Conservation (phyloP, 495 filamentous ascomycete species). For the Penicillium soppii region DNA sequence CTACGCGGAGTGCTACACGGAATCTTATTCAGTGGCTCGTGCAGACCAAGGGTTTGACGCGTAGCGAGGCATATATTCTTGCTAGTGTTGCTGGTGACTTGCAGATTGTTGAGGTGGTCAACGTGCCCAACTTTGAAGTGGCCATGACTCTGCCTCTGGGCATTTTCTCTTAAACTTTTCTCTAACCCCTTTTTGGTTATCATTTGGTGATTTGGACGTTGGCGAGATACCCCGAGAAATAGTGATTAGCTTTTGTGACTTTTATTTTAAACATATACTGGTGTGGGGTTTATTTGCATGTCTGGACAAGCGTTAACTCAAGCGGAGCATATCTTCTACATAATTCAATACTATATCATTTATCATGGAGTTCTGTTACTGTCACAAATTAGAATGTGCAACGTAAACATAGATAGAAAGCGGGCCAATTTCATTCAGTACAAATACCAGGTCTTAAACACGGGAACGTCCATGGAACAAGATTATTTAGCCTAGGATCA, state of each 20-base stretch:
- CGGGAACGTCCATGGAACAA: too few species aligned
- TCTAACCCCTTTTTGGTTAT: neutral
- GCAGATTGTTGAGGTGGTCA: conserved; percentile 48
- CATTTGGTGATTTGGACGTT: neutral
- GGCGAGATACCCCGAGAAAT: conserved; percentile 4
- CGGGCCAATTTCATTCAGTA: too few species aligned
- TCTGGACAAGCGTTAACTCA: conserved; percentile 4
- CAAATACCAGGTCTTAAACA: too few species aligned
- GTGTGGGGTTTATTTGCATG: conserved; percentile 6
- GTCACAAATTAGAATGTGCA: too few species aligned
- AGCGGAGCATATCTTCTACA: conserved; percentile 6
- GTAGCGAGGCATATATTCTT: conserved; percentile 50
- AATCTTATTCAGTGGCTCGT: conserved; percentile 47
- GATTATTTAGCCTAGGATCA: neutral
- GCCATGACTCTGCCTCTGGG: conserved; percentile 46
- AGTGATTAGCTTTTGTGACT: neutral
- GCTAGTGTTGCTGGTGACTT: conserved; percentile 47
- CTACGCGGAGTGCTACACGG: conserved; percentile 42
- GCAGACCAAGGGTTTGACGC: conserved; percentile 40
- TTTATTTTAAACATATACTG: conserved; percentile 4
- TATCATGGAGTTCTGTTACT: too few species aligned
- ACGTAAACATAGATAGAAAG: neutral
- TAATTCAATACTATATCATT: neutral
- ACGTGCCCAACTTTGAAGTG: conserved; percentile 50
- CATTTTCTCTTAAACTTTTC: conserved; percentile 30